A percentile compares a stretch with the other conserved stretches of the same genome.
These are phyloP conservation scores for Penicillium sp. DNA, from an alignment of 2,329 filamentous ascomycete species.

Conservation along the genomic window DNA sequence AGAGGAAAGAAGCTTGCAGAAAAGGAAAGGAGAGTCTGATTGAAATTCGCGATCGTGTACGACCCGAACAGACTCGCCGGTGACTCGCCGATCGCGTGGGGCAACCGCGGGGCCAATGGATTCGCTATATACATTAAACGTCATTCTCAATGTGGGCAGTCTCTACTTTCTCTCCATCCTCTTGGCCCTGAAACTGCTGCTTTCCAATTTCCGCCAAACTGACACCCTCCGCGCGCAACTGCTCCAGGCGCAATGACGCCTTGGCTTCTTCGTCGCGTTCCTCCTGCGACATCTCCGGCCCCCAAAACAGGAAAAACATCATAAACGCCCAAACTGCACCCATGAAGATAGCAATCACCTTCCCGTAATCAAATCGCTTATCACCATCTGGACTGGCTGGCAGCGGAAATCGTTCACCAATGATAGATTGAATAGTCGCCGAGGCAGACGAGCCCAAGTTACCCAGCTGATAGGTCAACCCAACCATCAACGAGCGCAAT, in stretches of 20 bases:
- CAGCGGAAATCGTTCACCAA: too few species aligned
- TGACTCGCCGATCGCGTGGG: slow-evolving; percentile 20
- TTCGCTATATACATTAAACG: background rate
- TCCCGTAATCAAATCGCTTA: slow-evolving; percentile 43
- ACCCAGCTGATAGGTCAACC: too few species aligned
- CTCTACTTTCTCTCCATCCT: slow-evolving; percentile 4
- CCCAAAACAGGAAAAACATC: slow-evolving; percentile 35
- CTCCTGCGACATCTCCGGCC: slow-evolving; percentile 30
- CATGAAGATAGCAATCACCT: slow-evolving; percentile 38
- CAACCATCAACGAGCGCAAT: too few species aligned
- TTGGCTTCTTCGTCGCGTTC: slow-evolving; percentile 27
- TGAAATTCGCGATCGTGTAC: slow-evolving; percentile 3
- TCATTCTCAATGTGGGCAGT: slow-evolving; percentile 1
- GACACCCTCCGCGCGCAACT: slow-evolving; percentile 18
- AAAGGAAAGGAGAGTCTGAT: background rate
- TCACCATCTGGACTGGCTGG: slow-evolving; percentile 22
- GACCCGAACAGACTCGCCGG: slow-evolving; percentile 21
- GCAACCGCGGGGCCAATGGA: background rate
- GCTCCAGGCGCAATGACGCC: slow-evolving; percentile 19
- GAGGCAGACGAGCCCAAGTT: too few species aligned
- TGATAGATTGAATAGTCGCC: too few species aligned
- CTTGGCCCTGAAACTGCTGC: slow-evolving; percentile 4
- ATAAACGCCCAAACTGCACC: slow-evolving; percentile 30
- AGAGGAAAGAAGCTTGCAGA: background rate
- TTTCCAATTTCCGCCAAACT: slow-evolving; percentile 21